phyloP scores from a whole-genome alignment of 768 basidiomycete genomes.

The Leccinum incarnatum region DNA sequence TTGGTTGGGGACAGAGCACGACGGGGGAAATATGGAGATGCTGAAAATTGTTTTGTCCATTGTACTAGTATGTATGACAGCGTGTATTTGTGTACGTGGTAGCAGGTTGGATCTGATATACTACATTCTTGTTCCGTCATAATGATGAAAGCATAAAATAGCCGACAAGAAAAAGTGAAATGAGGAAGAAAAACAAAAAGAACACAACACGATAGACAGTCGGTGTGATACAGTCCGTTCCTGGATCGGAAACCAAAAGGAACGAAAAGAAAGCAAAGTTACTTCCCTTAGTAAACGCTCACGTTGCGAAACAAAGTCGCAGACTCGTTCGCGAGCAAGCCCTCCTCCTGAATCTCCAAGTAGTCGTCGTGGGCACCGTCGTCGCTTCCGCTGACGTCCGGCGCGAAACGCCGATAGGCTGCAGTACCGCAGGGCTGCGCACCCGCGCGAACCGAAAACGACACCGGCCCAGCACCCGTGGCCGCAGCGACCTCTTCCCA shows the following conservation, averaged over 20 bases:
- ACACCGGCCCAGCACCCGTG: slow-evolving; percentile 13
- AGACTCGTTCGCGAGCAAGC: slow-evolving; percentile 19
- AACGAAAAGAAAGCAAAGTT: background rate
- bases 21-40: background rate
- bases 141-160: slow-evolving; percentile 25
- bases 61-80: slow-evolving; percentile 6
- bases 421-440: slow-evolving; percentile 8
- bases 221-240: background rate
- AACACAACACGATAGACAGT: background rate
- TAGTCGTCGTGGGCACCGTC: slow-evolving; percentile 5
- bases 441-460: slow-evolving; percentile 17
- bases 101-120: background rate
- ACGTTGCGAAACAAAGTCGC: slow-evolving; percentile 19
- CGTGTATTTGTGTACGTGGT: background rate
- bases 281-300: slow-evolving; percentile 19
- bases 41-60: background rate
- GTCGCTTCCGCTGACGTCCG: background rate
- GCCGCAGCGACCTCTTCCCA: slow-evolving; percentile 30
- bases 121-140: slow-evolving; percentile 15
- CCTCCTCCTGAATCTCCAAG: slow-evolving; percentile 18
- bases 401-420: background rate
- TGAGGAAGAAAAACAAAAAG: background rate
- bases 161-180: slow-evolving; percentile 1
- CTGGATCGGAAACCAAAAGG: background rate
- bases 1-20: background rate